Evolutionary conservation across 2,329 filamentous ascomycete species (phyloP).

Genomic region (Blastomyces silverae): DNA sequence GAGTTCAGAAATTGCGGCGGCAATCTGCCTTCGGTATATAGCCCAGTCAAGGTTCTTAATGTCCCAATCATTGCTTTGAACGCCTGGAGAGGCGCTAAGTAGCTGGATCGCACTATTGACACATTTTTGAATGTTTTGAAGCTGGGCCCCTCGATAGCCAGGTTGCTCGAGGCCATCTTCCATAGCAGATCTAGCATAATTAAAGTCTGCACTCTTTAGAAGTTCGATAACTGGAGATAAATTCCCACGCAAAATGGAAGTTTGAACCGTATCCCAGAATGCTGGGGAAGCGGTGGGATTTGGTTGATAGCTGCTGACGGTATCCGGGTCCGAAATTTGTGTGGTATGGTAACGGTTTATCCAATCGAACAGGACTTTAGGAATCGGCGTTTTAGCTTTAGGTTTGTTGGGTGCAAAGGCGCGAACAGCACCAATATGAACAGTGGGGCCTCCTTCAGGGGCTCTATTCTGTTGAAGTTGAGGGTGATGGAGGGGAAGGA

Average conservation of each 20-base stretch:
- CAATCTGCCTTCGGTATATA: slow-evolving; percentile 69
- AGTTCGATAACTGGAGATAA: slow-evolving; percentile 60
- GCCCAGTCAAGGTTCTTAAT: slow-evolving; percentile 75
- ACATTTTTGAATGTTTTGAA: slow-evolving; percentile 71
- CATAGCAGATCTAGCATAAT: slow-evolving; percentile 58
- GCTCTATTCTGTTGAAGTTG: slow-evolving; percentile 32
- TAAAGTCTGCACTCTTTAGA: slow-evolving; percentile 70
- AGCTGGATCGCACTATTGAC: slow-evolving; percentile 61
- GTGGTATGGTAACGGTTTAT: slow-evolving; percentile 67
- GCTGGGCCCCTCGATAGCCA: slow-evolving; percentile 66
- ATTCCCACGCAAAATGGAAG: slow-evolving; percentile 66
- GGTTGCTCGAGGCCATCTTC: slow-evolving; percentile 57
- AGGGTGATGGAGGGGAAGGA: slow-evolving; percentile 72
- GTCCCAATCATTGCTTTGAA: slow-evolving; percentile 65
- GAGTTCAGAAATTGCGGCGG: slow-evolving; percentile 62
- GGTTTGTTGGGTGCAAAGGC: slow-evolving; percentile 28
- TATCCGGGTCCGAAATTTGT: slow-evolving; percentile 59
- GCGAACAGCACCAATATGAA: slow-evolving; percentile 25
- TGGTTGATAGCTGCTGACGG: slow-evolving; percentile 58
- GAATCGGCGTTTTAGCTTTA: slow-evolving; percentile 48
- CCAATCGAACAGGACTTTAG: slow-evolving; percentile 78
- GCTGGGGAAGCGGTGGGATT: slow-evolving; percentile 68
- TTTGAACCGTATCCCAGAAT: slow-evolving; percentile 82
- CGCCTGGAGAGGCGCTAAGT: slow-evolving; percentile 65
- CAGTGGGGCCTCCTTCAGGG: slow-evolving; percentile 24